Conservation (phyloP, 441 rosid species). For the Euphorbia celastroides region DNA sequence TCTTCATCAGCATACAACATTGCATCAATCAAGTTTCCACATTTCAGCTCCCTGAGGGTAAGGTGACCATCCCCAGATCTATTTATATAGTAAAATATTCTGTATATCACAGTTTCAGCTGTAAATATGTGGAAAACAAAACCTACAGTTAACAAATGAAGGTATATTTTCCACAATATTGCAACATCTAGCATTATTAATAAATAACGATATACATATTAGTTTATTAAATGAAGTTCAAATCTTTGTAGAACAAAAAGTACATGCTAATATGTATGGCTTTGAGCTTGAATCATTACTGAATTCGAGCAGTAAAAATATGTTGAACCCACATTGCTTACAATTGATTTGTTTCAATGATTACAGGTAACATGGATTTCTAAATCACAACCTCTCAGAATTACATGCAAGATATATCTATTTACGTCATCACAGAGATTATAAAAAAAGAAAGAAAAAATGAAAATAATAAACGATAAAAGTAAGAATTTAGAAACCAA, state of each 20-base stretch:
- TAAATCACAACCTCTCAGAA: background rate
- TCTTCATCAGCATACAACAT: conserved; percentile 93
- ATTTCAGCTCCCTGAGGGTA: conserved; percentile 81
- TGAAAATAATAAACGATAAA: background rate
- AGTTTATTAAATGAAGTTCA: background rate
- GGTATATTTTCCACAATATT: background rate
- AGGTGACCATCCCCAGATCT: conserved; percentile 86
- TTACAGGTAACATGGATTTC: background rate
- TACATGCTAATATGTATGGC: background rate
- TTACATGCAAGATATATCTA: background rate
- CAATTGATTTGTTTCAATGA: background rate
- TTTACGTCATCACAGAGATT: background rate
- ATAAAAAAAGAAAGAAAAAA: background rate
- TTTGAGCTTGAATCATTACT: background rate
- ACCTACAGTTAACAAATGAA: conserved; percentile 18
- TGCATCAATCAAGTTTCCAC: conserved; percentile 84
- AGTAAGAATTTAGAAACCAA: background rate
- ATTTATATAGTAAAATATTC: conserved; percentile 92
- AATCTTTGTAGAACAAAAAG: background rate
- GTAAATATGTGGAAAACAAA: conserved; percentile 25
- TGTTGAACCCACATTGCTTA: background rate
- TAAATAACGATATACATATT: background rate
- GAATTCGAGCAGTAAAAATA: background rate
- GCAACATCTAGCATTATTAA: conserved; percentile 2
- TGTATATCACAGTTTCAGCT: conserved; percentile 98